Conservation (phyloP, 352 stramenopile genomes). For the Chrysophaeum taylorii region DNA sequence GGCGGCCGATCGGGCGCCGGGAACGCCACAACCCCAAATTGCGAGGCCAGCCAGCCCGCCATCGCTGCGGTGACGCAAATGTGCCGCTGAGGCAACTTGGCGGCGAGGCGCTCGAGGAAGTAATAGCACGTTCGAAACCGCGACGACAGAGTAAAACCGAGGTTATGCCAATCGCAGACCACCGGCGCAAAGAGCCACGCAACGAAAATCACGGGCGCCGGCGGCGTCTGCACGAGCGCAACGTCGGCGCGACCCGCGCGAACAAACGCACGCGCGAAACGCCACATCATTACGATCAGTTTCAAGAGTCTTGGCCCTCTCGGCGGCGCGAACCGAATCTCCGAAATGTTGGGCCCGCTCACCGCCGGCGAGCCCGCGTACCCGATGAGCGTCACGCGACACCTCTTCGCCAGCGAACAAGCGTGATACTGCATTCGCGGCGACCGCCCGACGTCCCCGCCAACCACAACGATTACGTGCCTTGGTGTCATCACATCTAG, state of each 20-base stretch:
- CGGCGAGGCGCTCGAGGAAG: neutral
- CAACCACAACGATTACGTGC: too few relatives aligned
- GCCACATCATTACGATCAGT: slow-evolving; percentile 38
- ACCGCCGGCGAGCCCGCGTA: slow-evolving; percentile 83
- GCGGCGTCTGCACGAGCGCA: slow-evolving; percentile 95
- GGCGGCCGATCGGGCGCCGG: slow-evolving; percentile 84
- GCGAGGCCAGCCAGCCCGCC: slow-evolving; percentile 74
- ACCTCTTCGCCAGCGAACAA: slow-evolving; percentile 69
- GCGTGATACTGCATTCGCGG: slow-evolving; percentile 99
- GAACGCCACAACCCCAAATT: slow-evolving; percentile 71
- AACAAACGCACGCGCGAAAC: slow-evolving; percentile 47
- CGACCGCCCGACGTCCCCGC: slow-evolving; percentile 88
- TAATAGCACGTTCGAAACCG: slow-evolving; percentile 49
- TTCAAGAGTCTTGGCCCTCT: too few relatives aligned
- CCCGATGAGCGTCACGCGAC: slow-evolving; percentile 72
- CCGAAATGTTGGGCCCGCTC: too few relatives aligned
- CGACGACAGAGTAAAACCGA: slow-evolving; percentile 76
- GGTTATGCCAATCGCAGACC: slow-evolving; percentile 99
- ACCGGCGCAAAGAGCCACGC: slow-evolving; percentile 68
- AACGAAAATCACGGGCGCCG: slow-evolving; percentile 82
- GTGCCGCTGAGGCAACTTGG: slow-evolving; percentile 67
- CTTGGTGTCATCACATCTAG: too few relatives aligned
- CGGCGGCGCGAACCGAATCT: too few relatives aligned
- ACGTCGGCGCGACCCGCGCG: slow-evolving; percentile 52
- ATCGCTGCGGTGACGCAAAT: slow-evolving; percentile 93